Percentiles rank a stretch among this genome's conserved stretches.
Conservation (phyloP, 2,329 filamentous ascomycete genomes). For the Fusarium citri region DNA sequence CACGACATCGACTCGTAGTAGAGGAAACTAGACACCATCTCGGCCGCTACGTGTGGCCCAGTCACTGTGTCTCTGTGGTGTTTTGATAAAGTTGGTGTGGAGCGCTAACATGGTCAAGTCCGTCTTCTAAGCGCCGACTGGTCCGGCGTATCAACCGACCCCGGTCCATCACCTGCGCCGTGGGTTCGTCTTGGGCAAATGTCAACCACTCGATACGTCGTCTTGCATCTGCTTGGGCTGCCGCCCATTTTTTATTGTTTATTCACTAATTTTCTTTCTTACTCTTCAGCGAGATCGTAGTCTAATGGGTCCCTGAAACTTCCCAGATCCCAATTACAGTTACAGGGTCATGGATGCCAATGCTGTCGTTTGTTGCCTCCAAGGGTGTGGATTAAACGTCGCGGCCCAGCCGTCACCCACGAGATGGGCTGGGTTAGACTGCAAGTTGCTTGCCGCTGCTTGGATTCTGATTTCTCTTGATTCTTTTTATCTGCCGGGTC, state of each 20-base stretch:
- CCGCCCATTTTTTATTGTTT: conserved; percentile 29
- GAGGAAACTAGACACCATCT: conserved; percentile 31
- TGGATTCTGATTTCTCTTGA: conserved; percentile 12
- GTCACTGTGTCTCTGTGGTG: conserved; percentile 30
- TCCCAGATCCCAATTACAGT: conserved; percentile 19
- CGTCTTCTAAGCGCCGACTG: conserved; percentile 53
- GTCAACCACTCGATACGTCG: conserved; percentile 43
- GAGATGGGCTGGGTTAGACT: conserved; percentile 28
- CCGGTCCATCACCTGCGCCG: conserved; percentile 51
- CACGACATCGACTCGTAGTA: conserved; percentile 57
- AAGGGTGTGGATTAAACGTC: conserved; percentile 28
- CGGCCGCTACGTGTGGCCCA: conserved; percentile 34
- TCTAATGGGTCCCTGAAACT: conserved; percentile 25
- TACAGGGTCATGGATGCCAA: conserved; percentile 15
- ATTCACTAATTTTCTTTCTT: conserved; percentile 16
- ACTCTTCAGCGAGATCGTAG: conserved; percentile 16
- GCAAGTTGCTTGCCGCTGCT: conserved; percentile 29
- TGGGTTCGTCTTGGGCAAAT: conserved; percentile 42
- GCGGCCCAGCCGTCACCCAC: conserved; percentile 30
- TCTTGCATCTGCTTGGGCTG: conserved; percentile 34
- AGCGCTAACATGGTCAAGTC: conserved; percentile 44
- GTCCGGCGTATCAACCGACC: conserved; percentile 44
- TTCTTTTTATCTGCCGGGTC: conserved; percentile 42
- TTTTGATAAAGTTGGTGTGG: conserved; percentile 40
- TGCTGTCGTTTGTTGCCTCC: conserved; percentile 22